Conservation (phyloP, 1,139 yeast genomes). For the Eremothecium sinecaudum region DNA sequence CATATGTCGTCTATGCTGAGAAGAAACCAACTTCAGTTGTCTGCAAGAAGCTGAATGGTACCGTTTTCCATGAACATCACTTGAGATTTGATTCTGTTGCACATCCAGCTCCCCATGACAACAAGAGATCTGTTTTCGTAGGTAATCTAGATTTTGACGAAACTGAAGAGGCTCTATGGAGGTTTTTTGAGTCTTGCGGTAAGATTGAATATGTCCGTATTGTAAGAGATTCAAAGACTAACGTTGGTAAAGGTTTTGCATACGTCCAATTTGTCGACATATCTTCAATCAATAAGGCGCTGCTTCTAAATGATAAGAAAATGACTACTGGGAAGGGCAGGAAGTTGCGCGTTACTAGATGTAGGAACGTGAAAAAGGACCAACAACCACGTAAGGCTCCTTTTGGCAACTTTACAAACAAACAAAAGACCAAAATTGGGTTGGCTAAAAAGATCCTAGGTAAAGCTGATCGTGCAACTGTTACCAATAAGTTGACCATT, state of each 20-base stretch:
- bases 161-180: constrained; percentile 82
- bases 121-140: constrained; percentile 76
- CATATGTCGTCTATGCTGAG: constrained; percentile 66
- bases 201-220: constrained; percentile 82
- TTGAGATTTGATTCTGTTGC: constrained; percentile 85
- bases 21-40: constrained; percentile 40
- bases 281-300: constrained; percentile 71
- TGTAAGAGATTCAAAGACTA: constrained; percentile 85
- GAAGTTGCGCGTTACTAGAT: constrained; percentile 69
- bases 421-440: constrained; percentile 69
- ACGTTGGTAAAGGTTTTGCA: constrained; percentile 95
- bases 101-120: constrained; percentile 82
- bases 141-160: constrained; percentile 94
- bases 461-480: constrained; percentile 65
- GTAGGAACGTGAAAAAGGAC: constrained; percentile 45
- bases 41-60: constrained; percentile 51
- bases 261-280: constrained; percentile 85
- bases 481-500: constrained; percentile 40
- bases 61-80: constrained; percentile 61
- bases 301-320: constrained; percentile 65
- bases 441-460: constrained; percentile 69
- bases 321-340: constrained; percentile 45
- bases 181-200: constrained; percentile 61
- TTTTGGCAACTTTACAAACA: constrained; percentile 38
- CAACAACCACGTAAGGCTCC: constrained; percentile 17